Evolutionary conservation across 2,329 filamentous ascomycete genomes (phyloP), one percentile per base, ranked within the genome.

Genomic region (Fusarium lateritium): DNA sequence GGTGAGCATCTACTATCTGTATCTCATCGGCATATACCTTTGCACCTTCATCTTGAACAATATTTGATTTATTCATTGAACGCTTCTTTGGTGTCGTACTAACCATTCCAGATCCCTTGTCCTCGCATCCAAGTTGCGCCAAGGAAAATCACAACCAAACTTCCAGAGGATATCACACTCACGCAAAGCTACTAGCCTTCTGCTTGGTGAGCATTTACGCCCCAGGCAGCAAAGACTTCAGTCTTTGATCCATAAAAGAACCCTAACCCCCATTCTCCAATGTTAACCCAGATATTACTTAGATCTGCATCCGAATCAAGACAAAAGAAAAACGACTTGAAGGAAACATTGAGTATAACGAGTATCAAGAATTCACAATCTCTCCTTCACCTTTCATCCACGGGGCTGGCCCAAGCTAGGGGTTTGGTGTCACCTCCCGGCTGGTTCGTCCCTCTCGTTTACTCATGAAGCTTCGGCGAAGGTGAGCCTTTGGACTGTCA

Each of bases 391-490:
- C 17, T 52, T 44, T 13, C 47, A 33, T 33, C 24, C 26, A 36
- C 24, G 24, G 39, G 10, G 26, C 36, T 15, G 7, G 24, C 38
- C 26, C 14, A 51, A 10, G 28, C 54, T 65, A 79, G 43, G 79
- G 69, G 69, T 80, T 79, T 40, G 80, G 79, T 50, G 81, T 79
- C 36, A 75, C 70, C 60, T 89, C 86, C 46, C 86, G 80, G 71
- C 83, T 79, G 28, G 65, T 61, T 39, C 81, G 78, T 33, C 76
- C 69, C 22, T 85, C 84, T 55, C 84, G 81, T 79, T 88, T 89
- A 73, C 83, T 81, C 67, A 89, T 74, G 74, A 89, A 86, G 75
- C 85, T 86, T 64, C 84, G 83, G 50, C 87, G 82, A 52, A 87
- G 73, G 26, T 79, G 76, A 4, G 81, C 75, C 65, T 81, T 83